phyloP scores from a whole-genome alignment of 2,329 filamentous ascomycete genomes.

The Sporothrix variecibatus region DNA sequence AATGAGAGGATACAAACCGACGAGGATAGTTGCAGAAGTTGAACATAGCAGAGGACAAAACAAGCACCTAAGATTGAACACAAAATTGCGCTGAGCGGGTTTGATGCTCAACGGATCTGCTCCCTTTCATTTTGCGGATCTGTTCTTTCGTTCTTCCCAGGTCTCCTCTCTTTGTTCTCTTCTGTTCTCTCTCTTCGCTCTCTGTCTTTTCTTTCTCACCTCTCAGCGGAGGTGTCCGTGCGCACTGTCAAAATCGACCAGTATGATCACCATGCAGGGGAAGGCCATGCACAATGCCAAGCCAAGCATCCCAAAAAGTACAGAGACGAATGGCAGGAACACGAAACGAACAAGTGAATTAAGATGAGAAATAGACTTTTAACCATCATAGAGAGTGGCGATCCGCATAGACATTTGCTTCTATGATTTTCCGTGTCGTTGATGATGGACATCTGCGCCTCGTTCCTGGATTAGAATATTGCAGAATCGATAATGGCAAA shows the following conservation, averaged over 20 bases:
- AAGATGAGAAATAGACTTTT: not conserved
- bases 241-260: not conserved
- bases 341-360: not conserved
- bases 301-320: not conserved
- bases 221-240: not conserved
- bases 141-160: not conserved
- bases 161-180: not conserved
- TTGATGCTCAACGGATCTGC: not conserved
- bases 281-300: constrained; percentile 20
- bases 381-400: not conserved
- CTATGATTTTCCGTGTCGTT: not conserved
- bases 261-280: constrained; percentile 25
- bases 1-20: not conserved
- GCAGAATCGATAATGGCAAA: not conserved
- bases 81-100: not conserved
- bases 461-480: not conserved
- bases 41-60: not conserved
- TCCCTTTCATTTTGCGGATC: not conserved
- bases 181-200: not conserved
- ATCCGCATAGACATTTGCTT: not conserved
- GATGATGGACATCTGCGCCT: not conserved
- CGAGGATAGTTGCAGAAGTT: not conserved
- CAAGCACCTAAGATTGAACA: not conserved
- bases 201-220: not conserved
- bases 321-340: not conserved